These are phyloP conservation scores for Rhodofomes roseus DNA, from an alignment of 1,284 basidiomycete species.

Conservation along the genomic window DNA sequence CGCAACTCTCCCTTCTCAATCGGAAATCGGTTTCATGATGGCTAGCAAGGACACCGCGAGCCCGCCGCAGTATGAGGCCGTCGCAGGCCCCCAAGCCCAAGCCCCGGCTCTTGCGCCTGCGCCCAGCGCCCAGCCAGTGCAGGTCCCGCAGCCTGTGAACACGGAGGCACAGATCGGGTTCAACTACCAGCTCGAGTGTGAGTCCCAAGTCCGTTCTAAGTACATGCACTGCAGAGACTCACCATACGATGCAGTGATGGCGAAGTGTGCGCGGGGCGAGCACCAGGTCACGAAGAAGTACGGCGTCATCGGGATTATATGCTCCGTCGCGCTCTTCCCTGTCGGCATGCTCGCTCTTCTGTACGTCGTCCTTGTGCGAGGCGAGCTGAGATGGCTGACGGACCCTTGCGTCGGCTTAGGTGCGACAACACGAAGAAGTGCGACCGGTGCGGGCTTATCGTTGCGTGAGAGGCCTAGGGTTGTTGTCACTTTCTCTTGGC, in stretches of 20 bases:
- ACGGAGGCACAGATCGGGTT: neutral
- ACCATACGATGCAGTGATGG: constrained; percentile 21
- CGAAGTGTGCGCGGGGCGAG: constrained; percentile 22
- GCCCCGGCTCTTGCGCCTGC: neutral
- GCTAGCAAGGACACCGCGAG: neutral
- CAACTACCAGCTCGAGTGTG: constrained; percentile 1
- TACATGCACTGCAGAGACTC: too few species aligned
- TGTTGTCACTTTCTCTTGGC: neutral
- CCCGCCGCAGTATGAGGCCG: neutral
- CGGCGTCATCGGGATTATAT: constrained; percentile 19
- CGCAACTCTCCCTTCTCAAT: too few species aligned
- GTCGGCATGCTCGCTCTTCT: constrained; percentile 19
- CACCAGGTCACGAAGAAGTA: constrained; percentile 20
- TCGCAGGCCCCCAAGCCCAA: neutral
- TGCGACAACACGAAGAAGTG: constrained; percentile 19
- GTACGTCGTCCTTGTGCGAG: constrained; percentile 10
- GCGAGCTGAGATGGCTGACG: neutral
- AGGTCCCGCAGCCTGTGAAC: neutral
- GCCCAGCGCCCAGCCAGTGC: neutral
- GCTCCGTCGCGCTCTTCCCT: constrained; percentile 20
- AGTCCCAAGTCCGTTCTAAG: too few species aligned
- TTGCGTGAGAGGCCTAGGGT: neutral
- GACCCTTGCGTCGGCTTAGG: neutral
- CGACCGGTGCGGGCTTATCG: constrained; percentile 16
- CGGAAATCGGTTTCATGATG: neutral